phyloP scores from a whole-genome alignment of 139 green algal species.

The Asterochloris sp. region DNA sequence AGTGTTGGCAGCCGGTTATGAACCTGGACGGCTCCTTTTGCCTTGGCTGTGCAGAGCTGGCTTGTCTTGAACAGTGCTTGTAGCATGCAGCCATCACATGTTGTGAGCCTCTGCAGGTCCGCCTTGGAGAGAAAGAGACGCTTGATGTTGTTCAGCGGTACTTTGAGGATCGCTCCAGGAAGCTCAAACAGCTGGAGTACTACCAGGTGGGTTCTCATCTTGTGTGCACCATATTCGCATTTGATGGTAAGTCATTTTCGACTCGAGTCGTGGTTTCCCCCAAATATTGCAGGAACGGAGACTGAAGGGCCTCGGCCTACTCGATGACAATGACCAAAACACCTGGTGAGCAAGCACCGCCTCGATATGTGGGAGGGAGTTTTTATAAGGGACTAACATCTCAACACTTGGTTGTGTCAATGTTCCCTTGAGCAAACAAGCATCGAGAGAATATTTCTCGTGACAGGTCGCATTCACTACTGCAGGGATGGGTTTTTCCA shows the following conservation, averaged over 20 bases:
- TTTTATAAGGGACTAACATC: too few relatives aligned
- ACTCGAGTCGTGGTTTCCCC: neutral
- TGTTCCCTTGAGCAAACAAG: too few relatives aligned
- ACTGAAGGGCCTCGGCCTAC: slow-evolving; percentile 74
- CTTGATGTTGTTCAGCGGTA: slow-evolving; percentile 60
- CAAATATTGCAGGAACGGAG: slow-evolving; percentile 59
- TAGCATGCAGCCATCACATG: neutral
- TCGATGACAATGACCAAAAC: slow-evolving; percentile 74
- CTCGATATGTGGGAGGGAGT: too few relatives aligned
- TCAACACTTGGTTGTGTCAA: too few relatives aligned
- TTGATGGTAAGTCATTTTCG: neutral
- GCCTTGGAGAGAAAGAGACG: slow-evolving; percentile 75
- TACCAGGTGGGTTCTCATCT: slow-evolving; percentile 36
- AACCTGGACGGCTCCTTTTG: neutral
- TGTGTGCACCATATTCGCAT: neutral
- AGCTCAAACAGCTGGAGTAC: slow-evolving; percentile 73
- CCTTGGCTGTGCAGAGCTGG: too few relatives aligned
- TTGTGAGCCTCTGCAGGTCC: slow-evolving; percentile 33
- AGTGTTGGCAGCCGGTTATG: neutral
- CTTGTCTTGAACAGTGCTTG: neutral
- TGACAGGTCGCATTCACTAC: too few relatives aligned
- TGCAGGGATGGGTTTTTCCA: too few relatives aligned
- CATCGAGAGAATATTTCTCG: too few relatives aligned
- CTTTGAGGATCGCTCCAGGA: slow-evolving; percentile 66
- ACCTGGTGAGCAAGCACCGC: slow-evolving; percentile 54